Conservation (phyloP, 2,329 filamentous ascomycete species). For the Fusarium verticillioides region DNA sequence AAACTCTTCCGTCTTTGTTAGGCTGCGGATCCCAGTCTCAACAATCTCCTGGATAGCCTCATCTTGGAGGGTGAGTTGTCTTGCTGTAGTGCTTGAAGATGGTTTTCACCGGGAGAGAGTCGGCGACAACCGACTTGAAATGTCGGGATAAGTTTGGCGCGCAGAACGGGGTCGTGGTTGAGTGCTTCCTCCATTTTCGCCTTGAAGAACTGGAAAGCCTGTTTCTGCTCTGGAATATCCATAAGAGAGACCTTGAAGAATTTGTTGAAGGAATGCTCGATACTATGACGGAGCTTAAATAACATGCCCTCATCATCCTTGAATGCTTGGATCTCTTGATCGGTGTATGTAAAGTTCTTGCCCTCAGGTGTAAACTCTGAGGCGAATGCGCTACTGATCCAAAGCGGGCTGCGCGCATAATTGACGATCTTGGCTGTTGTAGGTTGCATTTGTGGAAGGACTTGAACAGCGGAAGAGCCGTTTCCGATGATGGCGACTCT, state of each 20-base stretch:
- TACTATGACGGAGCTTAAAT: neutral
- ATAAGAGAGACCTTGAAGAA: neutral
- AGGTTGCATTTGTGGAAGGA: neutral
- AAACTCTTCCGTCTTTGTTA: neutral
- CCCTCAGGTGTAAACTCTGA: neutral
- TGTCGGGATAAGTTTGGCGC: neutral
- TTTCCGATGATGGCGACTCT: neutral
- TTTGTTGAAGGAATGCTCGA: neutral
- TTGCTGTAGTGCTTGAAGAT: slow-evolving; percentile 4
- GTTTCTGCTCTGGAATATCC: neutral
- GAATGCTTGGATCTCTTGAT: neutral
- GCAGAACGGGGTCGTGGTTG: neutral
- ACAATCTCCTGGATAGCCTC: neutral
- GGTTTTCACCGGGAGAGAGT: slow-evolving; percentile 2
- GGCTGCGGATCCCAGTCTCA: neutral
- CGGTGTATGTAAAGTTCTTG: neutral
- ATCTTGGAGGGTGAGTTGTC: neutral
- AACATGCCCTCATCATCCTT: neutral
- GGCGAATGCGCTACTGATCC: neutral
- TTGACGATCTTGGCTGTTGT: neutral
- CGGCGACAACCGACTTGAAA: neutral
- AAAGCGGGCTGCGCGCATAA: neutral
- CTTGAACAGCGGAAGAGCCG: neutral
- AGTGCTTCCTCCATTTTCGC: neutral
- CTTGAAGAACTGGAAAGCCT: neutral